Evolutionary conservation across 371 early-diverging fungal genomes (phyloP).

Genomic region (Mucor racemosus): DNA sequence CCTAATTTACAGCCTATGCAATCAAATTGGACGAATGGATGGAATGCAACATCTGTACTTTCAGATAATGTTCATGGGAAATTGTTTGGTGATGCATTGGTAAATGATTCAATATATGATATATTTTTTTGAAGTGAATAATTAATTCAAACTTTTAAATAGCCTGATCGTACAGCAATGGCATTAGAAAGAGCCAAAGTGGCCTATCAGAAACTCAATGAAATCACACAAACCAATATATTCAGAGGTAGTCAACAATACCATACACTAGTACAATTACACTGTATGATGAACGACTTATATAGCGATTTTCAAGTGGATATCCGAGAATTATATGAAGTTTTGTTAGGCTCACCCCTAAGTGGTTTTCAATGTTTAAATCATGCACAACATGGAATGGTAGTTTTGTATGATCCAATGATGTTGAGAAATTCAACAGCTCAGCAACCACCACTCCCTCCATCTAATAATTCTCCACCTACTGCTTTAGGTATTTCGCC

Average conservation of each 20-base stretch:
- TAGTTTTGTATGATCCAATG: constrained; percentile 28
- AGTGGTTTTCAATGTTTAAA: constrained; percentile 33
- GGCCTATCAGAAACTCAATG: constrained; percentile 34
- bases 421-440: not conserved
- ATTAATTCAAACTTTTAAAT: not conserved
- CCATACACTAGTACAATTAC: constrained; percentile 32
- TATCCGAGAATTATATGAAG: constrained; percentile 19
- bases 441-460: not conserved
- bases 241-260: constrained; percentile 20
- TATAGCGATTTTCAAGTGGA: constrained; percentile 27
- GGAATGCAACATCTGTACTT: constrained; percentile 45
- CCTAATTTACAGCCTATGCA: not conserved
- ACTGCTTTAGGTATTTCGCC: not conserved
- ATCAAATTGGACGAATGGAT: constrained; percentile 34
- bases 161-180: constrained; percentile 29
- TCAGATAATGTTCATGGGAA: constrained; percentile 45
- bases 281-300: constrained; percentile 35
- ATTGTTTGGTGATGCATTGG: constrained; percentile 49
- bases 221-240: constrained; percentile 28
- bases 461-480: not conserved
- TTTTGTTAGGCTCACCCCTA: constrained; percentile 13
- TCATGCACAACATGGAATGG: constrained; percentile 35
- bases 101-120: constrained; percentile 14
- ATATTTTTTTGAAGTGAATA: not conserved
- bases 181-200: constrained; percentile 32